These are phyloP conservation scores for Xylaria sp. DNA, from an alignment of 2,329 filamentous ascomycete genomes.

Conservation along the genomic window DNA sequence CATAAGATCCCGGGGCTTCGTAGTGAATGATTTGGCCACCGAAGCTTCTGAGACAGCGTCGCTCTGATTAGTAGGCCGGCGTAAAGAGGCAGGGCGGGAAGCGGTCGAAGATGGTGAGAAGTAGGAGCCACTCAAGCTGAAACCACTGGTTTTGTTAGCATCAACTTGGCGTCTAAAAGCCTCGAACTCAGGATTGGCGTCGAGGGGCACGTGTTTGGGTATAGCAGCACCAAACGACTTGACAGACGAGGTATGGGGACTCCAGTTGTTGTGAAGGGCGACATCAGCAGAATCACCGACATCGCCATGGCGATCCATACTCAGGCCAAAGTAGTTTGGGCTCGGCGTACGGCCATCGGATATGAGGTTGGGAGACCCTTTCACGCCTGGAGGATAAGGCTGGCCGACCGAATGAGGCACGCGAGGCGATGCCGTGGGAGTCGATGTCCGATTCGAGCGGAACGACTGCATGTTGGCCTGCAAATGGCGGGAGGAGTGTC, in stretches of 20 bases:
- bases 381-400: constrained; percentile 58
- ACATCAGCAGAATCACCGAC: constrained; percentile 72
- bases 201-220: constrained; percentile 75
- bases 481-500: constrained; percentile 49
- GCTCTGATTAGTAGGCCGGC: constrained; percentile 62
- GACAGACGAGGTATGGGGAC: constrained; percentile 75
- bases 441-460: constrained; percentile 57
- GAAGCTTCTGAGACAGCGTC: constrained; percentile 55
- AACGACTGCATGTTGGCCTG: constrained; percentile 56
- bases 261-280: constrained; percentile 76
- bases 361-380: constrained; percentile 53
- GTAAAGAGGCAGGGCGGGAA: constrained; percentile 57
- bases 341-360: constrained; percentile 65
- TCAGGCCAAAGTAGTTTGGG: constrained; percentile 88
- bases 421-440: constrained; percentile 64
- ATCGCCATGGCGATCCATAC: constrained; percentile 70
- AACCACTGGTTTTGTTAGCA: constrained; percentile 63
- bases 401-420: constrained; percentile 66
- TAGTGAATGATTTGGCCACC: constrained; percentile 39
- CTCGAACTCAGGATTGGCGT: constrained; percentile 84
- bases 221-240: constrained; percentile 75
- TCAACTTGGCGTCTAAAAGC: constrained; percentile 81
- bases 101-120: constrained; percentile 53
- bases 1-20: constrained; percentile 39
- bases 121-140: constrained; percentile 60